Conservation (phyloP, 768 basidiomycete genomes). For the Lentinula edodes region DNA sequence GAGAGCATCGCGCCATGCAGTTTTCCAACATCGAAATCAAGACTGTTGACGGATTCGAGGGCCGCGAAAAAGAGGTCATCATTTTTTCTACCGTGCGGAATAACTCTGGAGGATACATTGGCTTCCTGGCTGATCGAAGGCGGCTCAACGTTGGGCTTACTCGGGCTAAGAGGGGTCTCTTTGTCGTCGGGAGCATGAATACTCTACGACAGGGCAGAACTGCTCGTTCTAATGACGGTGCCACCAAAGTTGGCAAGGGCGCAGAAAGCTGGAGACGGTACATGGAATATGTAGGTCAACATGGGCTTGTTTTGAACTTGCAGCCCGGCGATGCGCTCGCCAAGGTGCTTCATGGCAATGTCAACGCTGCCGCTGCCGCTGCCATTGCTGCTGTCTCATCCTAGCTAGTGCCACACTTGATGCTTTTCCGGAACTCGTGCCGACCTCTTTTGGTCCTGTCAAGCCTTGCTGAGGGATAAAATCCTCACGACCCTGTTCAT, state of each 20-base stretch:
- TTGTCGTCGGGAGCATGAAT: conserved; percentile 68
- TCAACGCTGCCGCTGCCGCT: conserved; percentile 9
- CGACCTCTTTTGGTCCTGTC: neutral
- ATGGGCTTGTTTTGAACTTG: conserved; percentile 38
- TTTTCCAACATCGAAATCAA: conserved; percentile 72
- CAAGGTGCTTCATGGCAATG: conserved; percentile 35
- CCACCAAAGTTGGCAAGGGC: conserved; percentile 31
- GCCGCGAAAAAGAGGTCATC: conserved; percentile 88
- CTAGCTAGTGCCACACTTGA: neutral
- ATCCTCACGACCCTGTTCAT: too few relatives aligned
- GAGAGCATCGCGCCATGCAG: conserved; percentile 60
- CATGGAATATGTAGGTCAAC: conserved; percentile 46
- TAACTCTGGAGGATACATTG: conserved; percentile 72
- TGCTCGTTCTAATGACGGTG: conserved; percentile 14
- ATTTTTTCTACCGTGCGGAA: conserved; percentile 89
- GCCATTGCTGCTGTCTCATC: neutral
- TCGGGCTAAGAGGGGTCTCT: conserved; percentile 79
- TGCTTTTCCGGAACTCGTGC: neutral
- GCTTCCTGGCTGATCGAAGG: conserved; percentile 83
- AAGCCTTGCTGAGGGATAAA: too few relatives aligned
- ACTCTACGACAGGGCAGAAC: conserved; percentile 53
- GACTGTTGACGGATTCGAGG: conserved; percentile 94
- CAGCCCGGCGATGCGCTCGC: conserved; percentile 31
- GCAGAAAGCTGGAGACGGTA: conserved; percentile 58
- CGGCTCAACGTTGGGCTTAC: conserved; percentile 90